A percentile compares a stretch with the other conserved stretches of the same genome.
These are phyloP conservation scores for Citrullus colocynthis DNA, from an alignment of 306 rosid species.

Conservation along the genomic window DNA sequence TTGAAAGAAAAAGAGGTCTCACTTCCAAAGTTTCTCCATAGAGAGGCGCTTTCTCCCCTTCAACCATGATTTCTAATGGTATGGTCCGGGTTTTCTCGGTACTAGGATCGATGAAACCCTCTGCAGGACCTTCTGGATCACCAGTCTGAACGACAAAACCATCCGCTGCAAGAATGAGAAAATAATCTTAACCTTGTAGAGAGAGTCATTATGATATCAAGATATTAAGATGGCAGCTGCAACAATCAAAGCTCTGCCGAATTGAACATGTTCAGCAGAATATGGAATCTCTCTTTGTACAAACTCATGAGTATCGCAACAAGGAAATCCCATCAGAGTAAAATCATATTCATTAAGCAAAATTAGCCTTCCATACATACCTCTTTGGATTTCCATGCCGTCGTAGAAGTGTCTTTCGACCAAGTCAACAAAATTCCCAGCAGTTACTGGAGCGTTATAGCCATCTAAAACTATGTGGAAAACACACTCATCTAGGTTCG, in stretches of 20 bases:
- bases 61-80: constrained; percentile 69
- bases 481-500: constrained; percentile 63
- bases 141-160: constrained; percentile 98
- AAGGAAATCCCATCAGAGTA: background rate
- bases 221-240: background rate
- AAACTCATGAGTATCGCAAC: background rate
- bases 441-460: constrained; percentile 85
- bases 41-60: constrained; percentile 73
- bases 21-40: constrained; percentile 93
- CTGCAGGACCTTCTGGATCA: constrained; percentile 99
- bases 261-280: background rate
- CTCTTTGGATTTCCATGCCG: constrained; percentile 98
- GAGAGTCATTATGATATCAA: background rate
- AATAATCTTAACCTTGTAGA: background rate
- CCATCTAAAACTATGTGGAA: constrained; percentile 92
- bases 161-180: constrained; percentile 47
- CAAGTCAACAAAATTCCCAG: constrained; percentile 90
- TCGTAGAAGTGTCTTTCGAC: constrained; percentile 86
- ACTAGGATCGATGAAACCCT: constrained; percentile 96
- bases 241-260: background rate
- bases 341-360: background rate
- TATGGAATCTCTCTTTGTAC: background rate
- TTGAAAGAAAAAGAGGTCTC: constrained; percentile 11
- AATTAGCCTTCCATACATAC: constrained; percentile 20
- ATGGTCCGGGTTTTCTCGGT: constrained; percentile 77